Base-by-base conservation (phyloP, 2,329 filamentous ascomycete species). In the Fusarium staphyleae region DNA sequence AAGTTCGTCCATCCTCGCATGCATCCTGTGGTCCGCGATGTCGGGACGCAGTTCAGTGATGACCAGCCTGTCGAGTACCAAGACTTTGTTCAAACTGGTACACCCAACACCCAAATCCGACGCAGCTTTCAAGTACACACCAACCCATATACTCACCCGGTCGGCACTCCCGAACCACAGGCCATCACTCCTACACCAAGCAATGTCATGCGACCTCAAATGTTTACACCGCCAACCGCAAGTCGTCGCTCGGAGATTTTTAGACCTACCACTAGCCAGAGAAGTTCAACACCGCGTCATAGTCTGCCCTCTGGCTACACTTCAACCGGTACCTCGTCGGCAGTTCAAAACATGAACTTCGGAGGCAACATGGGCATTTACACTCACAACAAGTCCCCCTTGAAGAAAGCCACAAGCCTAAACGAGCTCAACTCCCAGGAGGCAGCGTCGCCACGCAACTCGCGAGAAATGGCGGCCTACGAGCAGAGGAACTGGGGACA, bases 1-100 rank as follows among this genome's bases (percentile, higher is more conserved):
- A 99, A 99, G 76, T 97, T 89, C 69, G 95, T 99, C 1, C 91
- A 96, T 68, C 95, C 95, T 2, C 83, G 87, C 10, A 84, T 96
- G n/a, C 90, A 96, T 65, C 90, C 89, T 7, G 79, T 89, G 5
- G 90, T 96, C 61, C 76, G 83, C 47, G 82, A 86, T 85, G 91
- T 93, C 1, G 89, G 86, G 5, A 95, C 89, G 1, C 93, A 98
- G 72, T 87, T 88, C 52, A 85, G 84, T 32, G 74, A 75, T 37
- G 77, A 81, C 13, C 74, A 77, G 8, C 74, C 74, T 8, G 66
- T 70, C 7, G 73, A 77, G 28, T 69, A 71, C 7, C 69, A 74
- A 30, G 80, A 80, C 32, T 74, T 75, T 48, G 77, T 85, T 15
- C 69, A 76, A 19, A 66, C 71, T 12, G 81, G 83, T 18, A 84